These are phyloP conservation scores for Irpex sp. DNA, from an alignment of 1,284 basidiomycete species.

Conservation along the genomic window DNA sequence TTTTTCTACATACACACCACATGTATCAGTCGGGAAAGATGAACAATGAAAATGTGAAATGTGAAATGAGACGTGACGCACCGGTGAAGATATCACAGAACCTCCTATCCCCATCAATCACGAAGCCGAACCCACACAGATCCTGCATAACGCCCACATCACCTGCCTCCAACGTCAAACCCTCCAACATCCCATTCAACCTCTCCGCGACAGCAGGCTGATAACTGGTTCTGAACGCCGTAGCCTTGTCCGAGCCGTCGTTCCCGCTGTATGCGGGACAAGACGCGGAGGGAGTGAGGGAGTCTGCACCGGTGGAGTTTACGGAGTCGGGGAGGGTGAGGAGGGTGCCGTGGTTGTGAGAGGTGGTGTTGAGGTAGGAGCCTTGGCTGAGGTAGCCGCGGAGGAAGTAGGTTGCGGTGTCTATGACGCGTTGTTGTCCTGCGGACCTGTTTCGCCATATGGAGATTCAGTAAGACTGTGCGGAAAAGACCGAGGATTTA, in stretches of 20 bases:
- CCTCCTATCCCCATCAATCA: constrained; percentile 34
- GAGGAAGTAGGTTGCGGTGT: constrained; percentile 37
- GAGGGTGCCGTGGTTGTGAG: constrained; percentile 31
- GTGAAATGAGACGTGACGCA: not conserved
- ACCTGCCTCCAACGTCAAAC: constrained; percentile 27
- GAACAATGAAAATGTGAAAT: not conserved
- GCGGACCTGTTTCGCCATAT: constrained; percentile 31
- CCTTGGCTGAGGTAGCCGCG: constrained; percentile 41
- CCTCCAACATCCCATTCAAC: constrained; percentile 34
- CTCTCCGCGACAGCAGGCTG: constrained; percentile 29
- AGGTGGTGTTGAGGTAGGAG: constrained; percentile 30
- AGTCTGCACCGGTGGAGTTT: constrained; percentile 39
- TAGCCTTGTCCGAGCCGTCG: constrained; percentile 25
- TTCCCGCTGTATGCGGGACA: constrained; percentile 33
- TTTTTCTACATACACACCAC: constrained; percentile 32
- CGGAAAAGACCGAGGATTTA: not conserved
- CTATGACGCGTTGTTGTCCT: constrained; percentile 36
- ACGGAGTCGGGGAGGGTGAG: constrained; percentile 37
- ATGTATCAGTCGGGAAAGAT: not conserved
- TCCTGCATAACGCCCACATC: constrained; percentile 42
- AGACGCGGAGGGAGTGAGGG: constrained; percentile 35
- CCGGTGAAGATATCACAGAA: constrained; percentile 31
- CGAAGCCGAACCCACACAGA: constrained; percentile 37
- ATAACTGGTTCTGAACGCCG: constrained; percentile 30
- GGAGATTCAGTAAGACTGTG: not conserved